Conservation (phyloP, 2,329 filamentous ascomycete genomes). For the Alternaria alternata region DNA sequence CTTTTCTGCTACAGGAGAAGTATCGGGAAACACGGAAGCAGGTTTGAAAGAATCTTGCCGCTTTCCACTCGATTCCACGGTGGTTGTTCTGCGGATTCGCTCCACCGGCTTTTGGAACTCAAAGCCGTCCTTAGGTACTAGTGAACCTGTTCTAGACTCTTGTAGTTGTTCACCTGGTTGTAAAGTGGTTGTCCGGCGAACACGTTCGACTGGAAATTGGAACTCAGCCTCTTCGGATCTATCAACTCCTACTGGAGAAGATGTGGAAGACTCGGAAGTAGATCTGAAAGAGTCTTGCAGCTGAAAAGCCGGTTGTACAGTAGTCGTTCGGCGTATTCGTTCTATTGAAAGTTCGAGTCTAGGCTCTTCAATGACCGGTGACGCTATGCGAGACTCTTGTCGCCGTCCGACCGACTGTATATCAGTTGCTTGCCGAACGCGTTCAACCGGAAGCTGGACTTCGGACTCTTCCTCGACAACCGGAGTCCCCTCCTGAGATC, state of each 20-base stretch:
- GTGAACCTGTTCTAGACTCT: neutral
- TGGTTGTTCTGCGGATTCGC: neutral
- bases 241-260: neutral
- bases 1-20: neutral
- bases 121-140: neutral
- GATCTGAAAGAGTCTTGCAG: neutral
- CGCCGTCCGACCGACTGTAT: neutral
- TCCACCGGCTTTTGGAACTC: neutral
- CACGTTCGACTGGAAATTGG: accelerated
- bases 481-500: neutral
- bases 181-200: neutral
- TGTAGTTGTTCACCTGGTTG: neutral
- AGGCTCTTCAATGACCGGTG: neutral
- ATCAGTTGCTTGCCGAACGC: neutral
- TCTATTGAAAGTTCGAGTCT: neutral
- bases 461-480: neutral
- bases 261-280: neutral
- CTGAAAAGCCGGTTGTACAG: neutral
- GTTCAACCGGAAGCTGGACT: neutral
- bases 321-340: neutral
- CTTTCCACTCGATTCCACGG: neutral
- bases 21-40: neutral
- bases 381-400: neutral
- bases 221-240: neutral
- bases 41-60: neutral